Evolutionary conservation across 192 early-diverging fungal species (phyloP).

Genomic region (Obelidium mucronatum): DNA sequence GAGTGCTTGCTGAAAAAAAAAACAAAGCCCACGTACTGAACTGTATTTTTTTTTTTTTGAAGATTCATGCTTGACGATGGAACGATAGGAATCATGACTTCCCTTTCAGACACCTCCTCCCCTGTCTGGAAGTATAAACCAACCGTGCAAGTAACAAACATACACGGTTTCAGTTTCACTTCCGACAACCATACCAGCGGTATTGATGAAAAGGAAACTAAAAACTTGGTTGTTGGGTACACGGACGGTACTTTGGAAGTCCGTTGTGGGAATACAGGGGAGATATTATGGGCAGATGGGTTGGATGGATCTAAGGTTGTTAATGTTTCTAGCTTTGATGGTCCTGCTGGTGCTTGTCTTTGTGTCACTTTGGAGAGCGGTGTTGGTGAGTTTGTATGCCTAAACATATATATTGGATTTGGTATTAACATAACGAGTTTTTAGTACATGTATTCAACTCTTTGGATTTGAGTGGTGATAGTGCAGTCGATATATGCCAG

Average conservation of each 20-base stretch:
- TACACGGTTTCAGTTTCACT: neutral
- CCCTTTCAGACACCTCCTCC: neutral
- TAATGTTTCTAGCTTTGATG: neutral
- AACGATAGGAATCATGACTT: neutral
- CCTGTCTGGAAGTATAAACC: neutral
- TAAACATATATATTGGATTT: too few species aligned
- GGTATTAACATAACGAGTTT: too few species aligned
- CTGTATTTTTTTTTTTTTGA: too few species aligned
- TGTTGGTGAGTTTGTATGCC: neutral
- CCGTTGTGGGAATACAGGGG: neutral
- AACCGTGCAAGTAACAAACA: neutral
- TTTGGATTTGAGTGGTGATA: neutral
- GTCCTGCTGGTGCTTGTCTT: neutral
- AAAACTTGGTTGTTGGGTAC: constrained; percentile 21
- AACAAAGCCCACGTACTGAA: too few species aligned
- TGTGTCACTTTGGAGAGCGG: neutral
- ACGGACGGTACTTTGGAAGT: constrained; percentile 11
- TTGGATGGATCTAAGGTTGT: constrained; percentile 5
- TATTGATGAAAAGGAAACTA: neutral
- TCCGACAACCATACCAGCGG: neutral
- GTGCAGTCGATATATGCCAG: neutral
- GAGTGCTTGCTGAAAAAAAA: too few species aligned
- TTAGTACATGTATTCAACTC: neutral
- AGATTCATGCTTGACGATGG: constrained; percentile 6
- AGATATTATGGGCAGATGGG: constrained; percentile 5